These are phyloP conservation scores for Monilinia fructigena DNA, from an alignment of 2,329 filamentous ascomycete genomes.

Conservation along the genomic window DNA sequence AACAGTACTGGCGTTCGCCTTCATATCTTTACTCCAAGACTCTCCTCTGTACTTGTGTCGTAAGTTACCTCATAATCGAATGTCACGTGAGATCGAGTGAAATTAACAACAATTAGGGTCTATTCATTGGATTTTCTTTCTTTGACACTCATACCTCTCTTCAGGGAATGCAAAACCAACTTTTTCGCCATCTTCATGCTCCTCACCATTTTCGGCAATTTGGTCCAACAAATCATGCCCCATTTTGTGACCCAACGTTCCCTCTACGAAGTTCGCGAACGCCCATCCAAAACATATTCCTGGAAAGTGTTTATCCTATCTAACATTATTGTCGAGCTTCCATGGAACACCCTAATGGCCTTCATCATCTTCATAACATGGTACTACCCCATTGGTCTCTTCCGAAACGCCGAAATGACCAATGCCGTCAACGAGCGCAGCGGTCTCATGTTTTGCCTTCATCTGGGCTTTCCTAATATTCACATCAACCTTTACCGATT, in stretches of 20 bases:
- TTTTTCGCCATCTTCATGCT: conserved; percentile 77
- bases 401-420: conserved; percentile 64
- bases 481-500: conserved; percentile 75
- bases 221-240: conserved; percentile 77
- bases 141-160: conserved; percentile 58
- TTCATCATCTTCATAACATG: conserved; percentile 74
- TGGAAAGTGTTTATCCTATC: conserved; percentile 68
- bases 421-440: conserved; percentile 66
- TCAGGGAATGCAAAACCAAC: conserved; percentile 66
- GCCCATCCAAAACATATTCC: conserved; percentile 75
- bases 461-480: conserved; percentile 75
- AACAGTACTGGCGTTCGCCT: conserved; percentile 66
- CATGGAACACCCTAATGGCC: conserved; percentile 74
- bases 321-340: conserved; percentile 78
- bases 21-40: conserved; percentile 51
- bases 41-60: conserved; percentile 32
- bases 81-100: neutral
- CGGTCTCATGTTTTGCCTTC: conserved; percentile 77
- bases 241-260: conserved; percentile 54
- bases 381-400: conserved; percentile 78
- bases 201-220: conserved; percentile 68
- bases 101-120: conserved; percentile 41
- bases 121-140: conserved; percentile 72
- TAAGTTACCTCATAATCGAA: conserved; percentile 19
- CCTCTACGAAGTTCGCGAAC: conserved; percentile 69